Conservation (phyloP, 2,329 filamentous ascomycete species). For the Immersiporthe knoxdaviesiana region DNA sequence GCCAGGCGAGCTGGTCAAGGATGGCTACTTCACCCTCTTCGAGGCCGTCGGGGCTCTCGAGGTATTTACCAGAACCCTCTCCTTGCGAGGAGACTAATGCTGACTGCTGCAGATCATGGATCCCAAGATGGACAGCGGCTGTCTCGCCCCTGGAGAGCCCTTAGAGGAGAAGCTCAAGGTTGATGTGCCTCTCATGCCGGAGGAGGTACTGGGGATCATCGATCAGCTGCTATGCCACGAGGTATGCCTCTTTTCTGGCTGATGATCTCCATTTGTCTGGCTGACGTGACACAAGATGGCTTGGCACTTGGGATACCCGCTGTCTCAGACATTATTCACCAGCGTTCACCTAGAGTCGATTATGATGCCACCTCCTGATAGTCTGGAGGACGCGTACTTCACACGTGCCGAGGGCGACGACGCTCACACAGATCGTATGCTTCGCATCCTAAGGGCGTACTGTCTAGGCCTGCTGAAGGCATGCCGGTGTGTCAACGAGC, state of each 20-base stretch:
- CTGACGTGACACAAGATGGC: slow-evolving; percentile 66
- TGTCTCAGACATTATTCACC: slow-evolving; percentile 93
- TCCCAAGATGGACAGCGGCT: slow-evolving; percentile 97
- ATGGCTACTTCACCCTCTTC: slow-evolving; percentile 91
- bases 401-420: slow-evolving; percentile 40
- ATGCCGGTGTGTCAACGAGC: slow-evolving; percentile 76
- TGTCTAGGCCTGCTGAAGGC: slow-evolving; percentile 83
- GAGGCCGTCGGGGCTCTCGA: slow-evolving; percentile 89
- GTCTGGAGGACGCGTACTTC: slow-evolving; percentile 69
- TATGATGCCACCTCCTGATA: slow-evolving; percentile 69
- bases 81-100: not conserved
- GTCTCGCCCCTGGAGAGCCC: slow-evolving; percentile 75
- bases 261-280: not conserved
- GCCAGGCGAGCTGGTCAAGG: slow-evolving; percentile 86
- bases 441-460: slow-evolving; percentile 77
- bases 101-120: slow-evolving; percentile 81
- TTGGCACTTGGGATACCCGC: slow-evolving; percentile 94
- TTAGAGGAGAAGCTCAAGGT: slow-evolving; percentile 84
- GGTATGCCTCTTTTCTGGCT: slow-evolving; percentile 49
- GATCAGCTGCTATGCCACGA: slow-evolving; percentile 90
- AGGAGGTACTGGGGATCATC: slow-evolving; percentile 89
- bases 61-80: slow-evolving; percentile 44
- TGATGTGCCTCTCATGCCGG: slow-evolving; percentile 66
- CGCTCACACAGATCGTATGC: slow-evolving; percentile 49
- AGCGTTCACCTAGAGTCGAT: slow-evolving; percentile 88